Evolutionary conservation across 169 alveolate species (phyloP).

Genomic region (Plasmodium berghei): DNA sequence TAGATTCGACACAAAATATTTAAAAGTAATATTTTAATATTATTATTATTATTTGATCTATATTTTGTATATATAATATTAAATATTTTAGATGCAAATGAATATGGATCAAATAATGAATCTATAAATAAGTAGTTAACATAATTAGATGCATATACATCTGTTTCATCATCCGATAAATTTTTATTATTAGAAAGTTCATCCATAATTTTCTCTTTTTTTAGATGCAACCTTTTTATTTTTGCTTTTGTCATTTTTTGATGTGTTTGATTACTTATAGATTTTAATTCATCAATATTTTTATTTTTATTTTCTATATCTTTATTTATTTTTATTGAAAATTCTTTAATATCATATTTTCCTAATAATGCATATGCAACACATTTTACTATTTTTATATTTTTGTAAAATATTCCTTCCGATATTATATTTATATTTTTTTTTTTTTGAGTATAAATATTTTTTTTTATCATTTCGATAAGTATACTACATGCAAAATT

Average conservation of each 20-base stretch:
- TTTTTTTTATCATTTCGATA: slow-evolving; percentile 41
- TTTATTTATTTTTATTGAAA: slow-evolving; percentile 15
- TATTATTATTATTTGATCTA: slow-evolving; percentile 4
- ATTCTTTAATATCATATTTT: slow-evolving; percentile 34
- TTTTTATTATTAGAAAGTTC: slow-evolving; percentile 9
- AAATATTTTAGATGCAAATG: slow-evolving; percentile 32
- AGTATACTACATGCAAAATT: slow-evolving; percentile 62
- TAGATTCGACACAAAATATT: slow-evolving; percentile 36
- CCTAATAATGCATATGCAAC: slow-evolving; percentile 32
- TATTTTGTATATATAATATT: slow-evolving; percentile 41
- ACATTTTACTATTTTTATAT: slow-evolving; percentile 52
- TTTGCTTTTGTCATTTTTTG: slow-evolving; percentile 37
- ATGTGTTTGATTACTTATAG: slow-evolving; percentile 49
- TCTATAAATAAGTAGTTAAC: slow-evolving; percentile 31
- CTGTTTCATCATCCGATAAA: slow-evolving; percentile 11
- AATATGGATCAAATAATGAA: slow-evolving; percentile 25
- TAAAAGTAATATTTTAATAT: slow-evolving; percentile 22
- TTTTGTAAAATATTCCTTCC: slow-evolving; percentile 53
- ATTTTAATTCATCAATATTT: slow-evolving; percentile 17
- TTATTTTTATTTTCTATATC: slow-evolving; percentile 26
- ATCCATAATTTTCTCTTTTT: slow-evolving; percentile 44
- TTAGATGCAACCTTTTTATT: slow-evolving; percentile 25
- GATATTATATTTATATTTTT: slow-evolving; percentile 29
- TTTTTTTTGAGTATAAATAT: slow-evolving; percentile 13
- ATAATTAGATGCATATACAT: neutral